Conservation (phyloP, 2,329 filamentous ascomycete species). For the Paecilomyces variotii region DNA sequence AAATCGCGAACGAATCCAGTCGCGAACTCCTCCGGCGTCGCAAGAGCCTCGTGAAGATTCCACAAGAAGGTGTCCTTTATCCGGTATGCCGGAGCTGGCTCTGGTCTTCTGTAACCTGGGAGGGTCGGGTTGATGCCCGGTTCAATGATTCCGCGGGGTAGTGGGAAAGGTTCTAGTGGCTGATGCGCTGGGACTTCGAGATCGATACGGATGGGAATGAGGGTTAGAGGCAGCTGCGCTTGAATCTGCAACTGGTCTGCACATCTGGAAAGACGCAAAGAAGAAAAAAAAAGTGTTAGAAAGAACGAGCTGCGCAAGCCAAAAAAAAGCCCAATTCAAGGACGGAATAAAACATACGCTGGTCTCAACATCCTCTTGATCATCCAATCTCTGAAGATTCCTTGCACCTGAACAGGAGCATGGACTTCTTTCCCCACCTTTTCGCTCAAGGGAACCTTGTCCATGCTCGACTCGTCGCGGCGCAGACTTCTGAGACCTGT, state of each 20-base stretch:
- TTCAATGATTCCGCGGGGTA: constrained; percentile 36
- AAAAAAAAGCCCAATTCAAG: background rate
- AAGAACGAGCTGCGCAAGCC: background rate
- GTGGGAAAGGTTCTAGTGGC: constrained; percentile 39
- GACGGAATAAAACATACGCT: constrained; percentile 26
- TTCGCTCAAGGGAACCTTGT: constrained; percentile 58
- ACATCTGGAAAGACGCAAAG: constrained; percentile 23
- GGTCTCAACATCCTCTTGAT: constrained; percentile 53
- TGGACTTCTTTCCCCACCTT: constrained; percentile 76
- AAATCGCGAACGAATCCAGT: constrained; percentile 82
- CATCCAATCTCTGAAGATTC: constrained; percentile 95
- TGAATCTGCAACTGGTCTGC: constrained; percentile 56
- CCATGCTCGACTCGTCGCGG: constrained; percentile 61
- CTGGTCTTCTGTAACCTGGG: constrained; percentile 71
- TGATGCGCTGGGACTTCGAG: constrained; percentile 72
- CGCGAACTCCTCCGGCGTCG: constrained; percentile 95
- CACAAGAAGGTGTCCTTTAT: constrained; percentile 94
- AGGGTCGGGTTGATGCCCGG: constrained; percentile 53
- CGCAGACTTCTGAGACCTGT: constrained; percentile 78
- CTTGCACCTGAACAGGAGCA: constrained; percentile 73
- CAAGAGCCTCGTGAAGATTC: constrained; percentile 91
- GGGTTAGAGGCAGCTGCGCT: constrained; percentile 72
- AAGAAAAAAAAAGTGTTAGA: background rate
- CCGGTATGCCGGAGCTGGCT: constrained; percentile 74
- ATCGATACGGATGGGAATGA: constrained; percentile 95